Percentiles rank a stretch among this genome's conserved stretches.
Conservation (phyloP, 2,329 filamentous ascomycete genomes). For the Microdochium bolleyi region DNA sequence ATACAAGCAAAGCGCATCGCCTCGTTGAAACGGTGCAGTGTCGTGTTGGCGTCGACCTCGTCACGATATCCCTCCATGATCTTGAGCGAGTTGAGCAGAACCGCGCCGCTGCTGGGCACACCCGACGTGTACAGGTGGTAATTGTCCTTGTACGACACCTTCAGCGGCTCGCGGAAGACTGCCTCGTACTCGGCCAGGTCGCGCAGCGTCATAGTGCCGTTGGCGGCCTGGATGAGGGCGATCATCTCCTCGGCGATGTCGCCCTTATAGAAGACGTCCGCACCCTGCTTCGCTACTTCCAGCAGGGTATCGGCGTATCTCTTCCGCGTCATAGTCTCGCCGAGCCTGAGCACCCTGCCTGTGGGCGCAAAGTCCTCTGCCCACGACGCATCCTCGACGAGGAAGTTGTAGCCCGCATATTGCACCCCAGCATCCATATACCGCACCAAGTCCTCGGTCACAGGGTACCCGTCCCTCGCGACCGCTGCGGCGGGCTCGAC, state of each 20-base stretch:
- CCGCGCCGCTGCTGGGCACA: slow-evolving; percentile 70
- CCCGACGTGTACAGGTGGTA: slow-evolving; percentile 62
- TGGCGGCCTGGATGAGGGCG: slow-evolving; percentile 53
- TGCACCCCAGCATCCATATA: slow-evolving; percentile 56
- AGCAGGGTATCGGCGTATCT: slow-evolving; percentile 73
- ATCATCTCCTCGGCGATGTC: slow-evolving; percentile 69
- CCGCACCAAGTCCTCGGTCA: slow-evolving; percentile 64
- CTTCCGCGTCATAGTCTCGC: slow-evolving; percentile 72
- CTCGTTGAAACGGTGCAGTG: slow-evolving; percentile 77
- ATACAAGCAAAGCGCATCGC: slow-evolving; percentile 74
- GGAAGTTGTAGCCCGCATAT: slow-evolving; percentile 44
- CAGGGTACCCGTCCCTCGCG: slow-evolving; percentile 65
- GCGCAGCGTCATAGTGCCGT: slow-evolving; percentile 63
- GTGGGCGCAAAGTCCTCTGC: slow-evolving; percentile 84
- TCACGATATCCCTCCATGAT: slow-evolving; percentile 68
- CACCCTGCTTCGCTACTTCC: slow-evolving; percentile 64
- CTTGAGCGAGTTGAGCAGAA: slow-evolving; percentile 71
- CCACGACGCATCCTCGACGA: slow-evolving; percentile 70
- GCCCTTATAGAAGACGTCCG: slow-evolving; percentile 67
- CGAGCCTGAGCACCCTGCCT: slow-evolving; percentile 61
- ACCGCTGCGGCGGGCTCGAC: slow-evolving; percentile 67
- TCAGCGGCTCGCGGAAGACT: slow-evolving; percentile 52
- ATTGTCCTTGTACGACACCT: slow-evolving; percentile 55
- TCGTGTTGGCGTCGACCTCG: slow-evolving; percentile 51
- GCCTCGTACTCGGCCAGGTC: slow-evolving; percentile 53